These are phyloP conservation scores for Corylus avellana DNA, from an alignment of 306 rosid species.

Conservation along the genomic window DNA sequence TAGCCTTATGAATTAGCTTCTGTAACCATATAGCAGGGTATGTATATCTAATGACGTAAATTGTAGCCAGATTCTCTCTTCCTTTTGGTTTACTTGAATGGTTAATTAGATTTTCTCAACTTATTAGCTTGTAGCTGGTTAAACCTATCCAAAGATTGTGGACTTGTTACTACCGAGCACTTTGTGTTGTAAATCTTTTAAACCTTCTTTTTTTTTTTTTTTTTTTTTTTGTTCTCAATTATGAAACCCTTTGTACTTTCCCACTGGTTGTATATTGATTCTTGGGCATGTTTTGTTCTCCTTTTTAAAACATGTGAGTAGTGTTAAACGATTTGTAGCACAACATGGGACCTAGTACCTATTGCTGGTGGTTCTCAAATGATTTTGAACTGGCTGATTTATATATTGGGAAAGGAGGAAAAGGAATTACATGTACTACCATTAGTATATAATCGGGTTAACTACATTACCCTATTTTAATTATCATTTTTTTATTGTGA, in stretches of 20 bases:
- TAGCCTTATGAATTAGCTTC: constrained; percentile 13
- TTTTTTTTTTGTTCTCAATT: not conserved
- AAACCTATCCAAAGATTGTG: not conserved
- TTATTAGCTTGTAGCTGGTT: not conserved
- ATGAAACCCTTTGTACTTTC: not conserved
- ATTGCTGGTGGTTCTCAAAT: too few relatives aligned
- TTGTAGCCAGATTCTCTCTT: not conserved
- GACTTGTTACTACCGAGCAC: not conserved
- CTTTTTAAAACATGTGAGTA: too few relatives aligned
- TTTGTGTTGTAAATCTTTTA: not conserved
- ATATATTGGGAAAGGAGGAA: too few relatives aligned
- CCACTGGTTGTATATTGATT: not conserved
- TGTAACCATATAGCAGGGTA: constrained; percentile 18
- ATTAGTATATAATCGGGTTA: too few relatives aligned
- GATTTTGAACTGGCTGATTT: too few relatives aligned
- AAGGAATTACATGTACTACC: too few relatives aligned
- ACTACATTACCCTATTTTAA: too few relatives aligned
- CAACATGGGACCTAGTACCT: not conserved
- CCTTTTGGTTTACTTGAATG: not conserved
- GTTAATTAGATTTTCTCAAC: not conserved
- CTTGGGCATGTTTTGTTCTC: not conserved
- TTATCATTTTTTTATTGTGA: too few relatives aligned
- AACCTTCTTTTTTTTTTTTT: too few relatives aligned
- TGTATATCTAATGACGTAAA: constrained; percentile 44
- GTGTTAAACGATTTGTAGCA: too few relatives aligned